Evolutionary conservation across 2,329 filamentous ascomycete genomes (phyloP).

Genomic region (Alternaria arborescens): DNA sequence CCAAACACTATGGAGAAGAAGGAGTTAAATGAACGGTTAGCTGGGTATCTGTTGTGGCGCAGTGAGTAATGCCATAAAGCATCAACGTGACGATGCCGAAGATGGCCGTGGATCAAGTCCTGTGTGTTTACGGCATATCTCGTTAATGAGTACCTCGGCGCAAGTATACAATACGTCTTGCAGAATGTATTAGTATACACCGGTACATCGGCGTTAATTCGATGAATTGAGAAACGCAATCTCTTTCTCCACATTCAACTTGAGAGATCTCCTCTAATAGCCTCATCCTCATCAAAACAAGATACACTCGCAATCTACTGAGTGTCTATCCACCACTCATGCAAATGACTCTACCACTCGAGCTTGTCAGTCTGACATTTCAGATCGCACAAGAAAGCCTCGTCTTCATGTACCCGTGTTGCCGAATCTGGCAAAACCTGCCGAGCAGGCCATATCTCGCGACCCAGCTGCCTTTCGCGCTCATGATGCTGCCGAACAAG

Average conservation of each 20-base stretch:
- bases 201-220: too few species aligned
- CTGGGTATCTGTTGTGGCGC: neutral
- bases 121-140: too few species aligned
- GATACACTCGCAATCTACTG: too few species aligned
- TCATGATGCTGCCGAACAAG: neutral
- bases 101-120: neutral
- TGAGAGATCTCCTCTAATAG: too few species aligned
- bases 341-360: neutral
- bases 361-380: neutral
- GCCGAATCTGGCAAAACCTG: neutral
- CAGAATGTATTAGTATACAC: too few species aligned
- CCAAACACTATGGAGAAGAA: too few species aligned
- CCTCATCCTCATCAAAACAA: too few species aligned
- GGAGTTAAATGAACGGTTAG: rapidly evolving
- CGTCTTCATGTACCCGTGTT: neutral
- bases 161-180: too few species aligned
- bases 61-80: neutral
- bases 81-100: neutral
- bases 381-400: neutral
- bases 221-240: too few species aligned
- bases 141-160: too few species aligned
- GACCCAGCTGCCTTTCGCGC: neutral
- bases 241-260: too few species aligned
- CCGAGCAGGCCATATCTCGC: neutral
- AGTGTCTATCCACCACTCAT: too few species aligned